Evolutionary conservation across 1,284 basidiomycete genomes (phyloP), one percentile per base, ranked within the genome.

Genomic region (Boletus nobilissimus): DNA sequence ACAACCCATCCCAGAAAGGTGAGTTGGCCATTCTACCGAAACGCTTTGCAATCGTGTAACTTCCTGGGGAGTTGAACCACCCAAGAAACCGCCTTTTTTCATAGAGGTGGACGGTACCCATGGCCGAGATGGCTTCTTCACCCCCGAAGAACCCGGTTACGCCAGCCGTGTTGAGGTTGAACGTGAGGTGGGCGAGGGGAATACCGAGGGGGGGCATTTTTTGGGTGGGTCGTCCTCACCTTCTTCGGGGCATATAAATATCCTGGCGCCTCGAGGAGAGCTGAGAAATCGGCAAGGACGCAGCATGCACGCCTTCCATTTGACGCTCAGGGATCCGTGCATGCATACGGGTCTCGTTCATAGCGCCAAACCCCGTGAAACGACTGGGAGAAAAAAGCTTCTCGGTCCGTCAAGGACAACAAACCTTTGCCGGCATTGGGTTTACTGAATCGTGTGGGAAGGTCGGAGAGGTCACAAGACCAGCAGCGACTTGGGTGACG

Each of bases 1-100:
- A 86, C 13, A 86, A 66, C 4, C 83, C 82, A 38, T 81, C 77
- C 84, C 84, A 86, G 36, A 86, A 76, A 24, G 77, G 75, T 22
- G 83, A 81, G 54, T 82, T 80, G 0, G 85, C 86, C 71, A 85
- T 81, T 62, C 74, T 63, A 16, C 82, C 85, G 39, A 85, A 86
- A 16, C 78, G 77, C 63, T 81, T 84, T 24, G 83, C 85, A 19
- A 86, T 64, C 2, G 70, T 76, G 57, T 84, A 85, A 68, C 83
- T 82, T 26, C 85, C 85, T 7, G 85, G 85, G 14, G 82, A 81
- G 29, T 86, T 86, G 70, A 79, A 86, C 86, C 86, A 86, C 8
- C 85, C 85, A n/a, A 86, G 66, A 81, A 80, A 86, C 11, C 78
- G 82, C 60, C 81, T 80, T 8, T 79, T 79, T 60, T 71, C 39